Base-by-base conservation (phyloP, 192 early-diverging fungal species). In the Umbelopsis vinacea region DNA sequence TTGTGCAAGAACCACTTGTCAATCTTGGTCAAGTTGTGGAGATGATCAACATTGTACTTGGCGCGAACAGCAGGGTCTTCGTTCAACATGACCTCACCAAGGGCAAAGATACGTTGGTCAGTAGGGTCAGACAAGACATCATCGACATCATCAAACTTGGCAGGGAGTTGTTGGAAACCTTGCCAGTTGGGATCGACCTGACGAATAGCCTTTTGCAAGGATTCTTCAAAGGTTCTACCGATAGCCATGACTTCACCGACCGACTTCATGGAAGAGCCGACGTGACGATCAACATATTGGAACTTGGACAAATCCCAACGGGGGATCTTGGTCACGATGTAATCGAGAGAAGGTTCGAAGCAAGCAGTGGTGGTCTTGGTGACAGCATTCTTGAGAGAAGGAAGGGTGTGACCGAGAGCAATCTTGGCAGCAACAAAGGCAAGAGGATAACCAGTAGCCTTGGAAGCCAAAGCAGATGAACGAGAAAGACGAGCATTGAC, bases 191-290 rank as follows among this genome's bases (percentile, higher is more conserved):
- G 93, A 71, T 98, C 97, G n/a, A 95, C 94, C 79, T 92, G 91
- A 54, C 97, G 95, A 76, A 98, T 89, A 40, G 95, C 95, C 79
- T 99, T 99, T 78, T 99, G 97, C 73, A 99, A 80, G 43, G 87
- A 89, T 83, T 99, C 97, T 81, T 99, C 97, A 70, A 95, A 99
- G 0, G 95, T 97, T 60, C 97, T 89, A 21, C 96, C 97, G 78
- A 99, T 97, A 6, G 95, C 95, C 97, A 99, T 99, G 67, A 99
- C 96, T 76, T 99, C 97, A 68, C 97, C 97, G 3, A 99, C 97
- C 72, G 88, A 91, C 83, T 99, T 99, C 96, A 98, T 98, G 48
- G 90, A 87, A 23, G 90, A 92, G 17, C 94, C 94, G 57, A 96
- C 87, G 53, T 93, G 88, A 74, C 91, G 89, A 70, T 86, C 85